phyloP scores from a whole-genome alignment of 75 land plant genomes.

The Selaginella moellendorffii region DNA sequence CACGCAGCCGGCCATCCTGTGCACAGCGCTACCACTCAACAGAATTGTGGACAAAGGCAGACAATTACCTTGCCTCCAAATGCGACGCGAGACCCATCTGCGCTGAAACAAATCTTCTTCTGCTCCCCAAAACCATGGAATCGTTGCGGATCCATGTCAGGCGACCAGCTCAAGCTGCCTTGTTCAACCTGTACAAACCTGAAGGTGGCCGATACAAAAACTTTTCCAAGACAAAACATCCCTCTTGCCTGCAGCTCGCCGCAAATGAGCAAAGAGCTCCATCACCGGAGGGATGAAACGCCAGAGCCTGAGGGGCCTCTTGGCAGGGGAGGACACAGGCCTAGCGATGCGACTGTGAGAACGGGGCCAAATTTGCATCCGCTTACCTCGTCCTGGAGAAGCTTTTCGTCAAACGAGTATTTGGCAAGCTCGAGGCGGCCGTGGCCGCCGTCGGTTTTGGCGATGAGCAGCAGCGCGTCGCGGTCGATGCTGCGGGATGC shows the following conservation, averaged over 20 bases:
- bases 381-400: neutral
- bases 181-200: neutral
- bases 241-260: neutral
- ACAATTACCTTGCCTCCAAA: conserved; percentile 60
- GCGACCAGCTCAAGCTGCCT: neutral
- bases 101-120: conserved; percentile 57
- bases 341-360: neutral
- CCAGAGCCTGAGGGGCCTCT: neutral
- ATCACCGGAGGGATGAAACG: neutral
- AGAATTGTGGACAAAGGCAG: neutral
- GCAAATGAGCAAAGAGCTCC: neutral
- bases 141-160: conserved; percentile 24
- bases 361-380: neutral
- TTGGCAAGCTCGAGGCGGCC: neutral
- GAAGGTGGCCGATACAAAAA: too few relatives aligned
- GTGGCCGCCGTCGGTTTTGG: neutral
- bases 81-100: conserved; percentile 72
- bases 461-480: neutral
- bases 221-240: too few relatives aligned
- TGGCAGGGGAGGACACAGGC: neutral
- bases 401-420: neutral
- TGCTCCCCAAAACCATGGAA: conserved; percentile 56
- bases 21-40: neutral
- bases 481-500: neutral
- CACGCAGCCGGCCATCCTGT: conserved; percentile 89